These are phyloP conservation scores for Ogataea sp. DNA, from an alignment of 805 yeast species.

Conservation along the genomic window DNA sequence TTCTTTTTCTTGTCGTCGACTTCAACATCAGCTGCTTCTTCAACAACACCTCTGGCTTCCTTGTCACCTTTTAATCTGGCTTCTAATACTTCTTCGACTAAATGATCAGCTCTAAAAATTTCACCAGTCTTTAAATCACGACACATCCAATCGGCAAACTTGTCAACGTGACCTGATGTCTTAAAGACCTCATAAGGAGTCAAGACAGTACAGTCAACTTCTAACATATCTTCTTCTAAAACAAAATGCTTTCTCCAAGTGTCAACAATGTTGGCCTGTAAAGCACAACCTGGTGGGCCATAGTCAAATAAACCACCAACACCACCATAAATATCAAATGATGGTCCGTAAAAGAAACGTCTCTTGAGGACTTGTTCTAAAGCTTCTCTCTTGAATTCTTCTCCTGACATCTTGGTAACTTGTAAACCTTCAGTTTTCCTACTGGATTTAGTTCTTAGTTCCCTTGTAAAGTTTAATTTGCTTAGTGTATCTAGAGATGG, in stretches of 20 bases:
- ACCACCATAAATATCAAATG: conserved; percentile 97
- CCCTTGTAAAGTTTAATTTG: background rate
- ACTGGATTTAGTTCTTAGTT: background rate
- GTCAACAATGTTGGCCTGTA: conserved; percentile 93
- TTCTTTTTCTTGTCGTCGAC: conserved; percentile 77
- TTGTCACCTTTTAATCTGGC: conserved; percentile 94
- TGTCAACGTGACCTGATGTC: conserved; percentile 99
- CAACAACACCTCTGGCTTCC: conserved; percentile 85
- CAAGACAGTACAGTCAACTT: conserved; percentile 95
- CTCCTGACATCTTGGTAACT: conserved; percentile 12
- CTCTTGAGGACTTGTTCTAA: conserved; percentile 89
- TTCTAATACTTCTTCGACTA: conserved; percentile 96
- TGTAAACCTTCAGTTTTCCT: background rate
- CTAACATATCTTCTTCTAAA: conserved; percentile 97
- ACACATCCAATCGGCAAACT: conserved; percentile 99
- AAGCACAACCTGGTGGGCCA: conserved; percentile 99
- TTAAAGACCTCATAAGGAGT: conserved; percentile 97
- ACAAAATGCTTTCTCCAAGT: conserved; percentile 97
- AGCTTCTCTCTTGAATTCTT: conserved; percentile 67
- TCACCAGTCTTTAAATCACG: conserved; percentile 93
- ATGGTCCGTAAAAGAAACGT: conserved; percentile 95
- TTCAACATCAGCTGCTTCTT: conserved; percentile 58
- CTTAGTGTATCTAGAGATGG: background rate
- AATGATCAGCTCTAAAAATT: conserved; percentile 96
- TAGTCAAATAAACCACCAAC: conserved; percentile 96